Conservation (phyloP, 768 basidiomycete species). For the Serendipita indica region DNA sequence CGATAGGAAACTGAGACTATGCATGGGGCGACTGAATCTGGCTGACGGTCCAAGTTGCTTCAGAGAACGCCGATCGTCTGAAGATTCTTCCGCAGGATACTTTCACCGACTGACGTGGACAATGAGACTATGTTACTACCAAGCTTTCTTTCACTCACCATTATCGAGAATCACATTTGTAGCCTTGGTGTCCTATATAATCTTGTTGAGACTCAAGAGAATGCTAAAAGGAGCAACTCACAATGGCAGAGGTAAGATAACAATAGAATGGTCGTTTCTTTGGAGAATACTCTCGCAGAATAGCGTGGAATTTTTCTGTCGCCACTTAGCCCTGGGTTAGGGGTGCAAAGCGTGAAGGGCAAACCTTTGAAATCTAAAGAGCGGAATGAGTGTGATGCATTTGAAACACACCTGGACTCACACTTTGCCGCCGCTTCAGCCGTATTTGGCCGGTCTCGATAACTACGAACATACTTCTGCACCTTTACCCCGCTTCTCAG, state of each 20-base stretch:
- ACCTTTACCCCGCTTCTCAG: constrained; percentile 48
- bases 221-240: background rate
- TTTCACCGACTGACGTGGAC: background rate
- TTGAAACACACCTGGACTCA: constrained; percentile 24
- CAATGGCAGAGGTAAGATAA: constrained; percentile 55
- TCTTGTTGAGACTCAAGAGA: background rate
- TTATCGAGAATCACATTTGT: constrained; percentile 8
- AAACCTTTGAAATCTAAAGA: background rate
- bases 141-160: background rate
- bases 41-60: background rate
- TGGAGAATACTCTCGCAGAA: constrained; percentile 42
- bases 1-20: background rate
- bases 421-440: constrained; percentile 53
- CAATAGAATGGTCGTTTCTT: constrained; percentile 43
- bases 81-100: constrained; percentile 4
- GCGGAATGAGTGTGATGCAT: background rate
- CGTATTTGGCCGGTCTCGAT: constrained; percentile 52
- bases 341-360: background rate
- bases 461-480: constrained; percentile 55
- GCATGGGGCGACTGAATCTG: no score
- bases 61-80: constrained; percentile 2
- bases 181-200: constrained; percentile 1
- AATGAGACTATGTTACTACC: no score
- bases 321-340: background rate
- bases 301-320: constrained; percentile 37